Percentiles rank a stretch among this genome's conserved stretches.
Evolutionary conservation across 164 flowering plant species (phyloP).

Genomic region (Piper betle): DNA sequence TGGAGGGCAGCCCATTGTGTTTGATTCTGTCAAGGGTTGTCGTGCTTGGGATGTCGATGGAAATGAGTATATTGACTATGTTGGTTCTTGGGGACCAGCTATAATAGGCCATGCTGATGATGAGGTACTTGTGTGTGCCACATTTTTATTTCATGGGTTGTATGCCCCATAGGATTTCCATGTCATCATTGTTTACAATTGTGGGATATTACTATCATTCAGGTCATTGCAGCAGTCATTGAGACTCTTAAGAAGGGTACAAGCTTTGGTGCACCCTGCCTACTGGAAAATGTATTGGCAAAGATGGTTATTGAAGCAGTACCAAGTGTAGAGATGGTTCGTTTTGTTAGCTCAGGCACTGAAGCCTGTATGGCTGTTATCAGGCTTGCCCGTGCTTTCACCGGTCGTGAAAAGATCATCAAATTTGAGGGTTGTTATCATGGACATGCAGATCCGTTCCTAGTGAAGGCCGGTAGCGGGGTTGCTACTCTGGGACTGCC

Average conservation of each 20-base stretch:
- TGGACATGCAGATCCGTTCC: conserved; percentile 96
- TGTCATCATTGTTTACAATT: not conserved
- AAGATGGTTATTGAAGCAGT: conserved; percentile 91
- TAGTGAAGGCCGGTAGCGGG: conserved; percentile 97
- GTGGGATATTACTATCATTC: not conserved
- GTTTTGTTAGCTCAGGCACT: conserved; percentile 94
- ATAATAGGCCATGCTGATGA: conserved; percentile 99
- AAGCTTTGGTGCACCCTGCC: conserved; percentile 96
- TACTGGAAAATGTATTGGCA: conserved; percentile 71
- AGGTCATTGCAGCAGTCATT: conserved; percentile 79
- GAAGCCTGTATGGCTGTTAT: conserved; percentile 98
- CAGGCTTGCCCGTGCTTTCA: conserved; percentile 83
- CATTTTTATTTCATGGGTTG: not conserved
- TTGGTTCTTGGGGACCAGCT: conserved; percentile 99
- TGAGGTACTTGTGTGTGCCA: conserved; percentile 32
- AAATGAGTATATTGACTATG: conserved; percentile 89
- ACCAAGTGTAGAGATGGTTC: conserved; percentile 92
- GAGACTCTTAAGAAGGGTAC: conserved; percentile 96
- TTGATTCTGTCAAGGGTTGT: conserved; percentile 90
- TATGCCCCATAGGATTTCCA: not conserved
- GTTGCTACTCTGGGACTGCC: conserved; percentile 97
- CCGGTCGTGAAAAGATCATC: conserved; percentile 48
- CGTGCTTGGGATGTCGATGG: conserved; percentile 94
- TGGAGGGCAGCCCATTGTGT: conserved; percentile 89
- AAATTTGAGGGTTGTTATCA: conserved; percentile 98